phyloP scores from a whole-genome alignment of 345 rosid species.

The Sisymbrium altissimum region DNA sequence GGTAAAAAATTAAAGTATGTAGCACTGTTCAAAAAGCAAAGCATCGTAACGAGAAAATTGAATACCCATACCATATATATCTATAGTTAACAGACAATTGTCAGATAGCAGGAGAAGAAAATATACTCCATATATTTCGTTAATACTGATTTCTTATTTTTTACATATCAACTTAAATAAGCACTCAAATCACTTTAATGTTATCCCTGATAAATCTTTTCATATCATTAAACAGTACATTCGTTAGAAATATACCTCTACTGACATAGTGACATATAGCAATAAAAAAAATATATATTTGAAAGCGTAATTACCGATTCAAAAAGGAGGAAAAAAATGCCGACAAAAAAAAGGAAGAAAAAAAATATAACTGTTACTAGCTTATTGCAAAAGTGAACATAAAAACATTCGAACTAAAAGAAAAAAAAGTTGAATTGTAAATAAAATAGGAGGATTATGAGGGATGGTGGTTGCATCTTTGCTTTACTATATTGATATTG shows the following conservation, averaged over 20 bases:
- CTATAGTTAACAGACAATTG: not conserved
- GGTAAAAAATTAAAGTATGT: not conserved
- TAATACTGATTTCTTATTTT: not conserved
- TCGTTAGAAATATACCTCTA: not conserved
- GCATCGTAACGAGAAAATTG: not conserved
- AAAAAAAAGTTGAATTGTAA: not conserved
- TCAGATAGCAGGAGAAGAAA: not conserved
- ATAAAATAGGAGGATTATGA: not conserved
- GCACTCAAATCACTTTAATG: not conserved
- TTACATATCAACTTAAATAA: not conserved
- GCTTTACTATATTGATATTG: not conserved
- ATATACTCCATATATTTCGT: not conserved
- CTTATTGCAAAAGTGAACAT: not conserved
- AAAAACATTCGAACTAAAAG: not conserved
- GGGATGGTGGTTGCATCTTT: conserved; percentile 9
- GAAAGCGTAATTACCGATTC: not conserved
- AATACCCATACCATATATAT: not conserved
- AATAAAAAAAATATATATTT: not conserved
- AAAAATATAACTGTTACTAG: not conserved
- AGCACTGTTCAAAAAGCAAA: not conserved
- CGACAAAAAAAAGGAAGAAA: not conserved
- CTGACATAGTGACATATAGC: not conserved
- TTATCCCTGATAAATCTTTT: not conserved
- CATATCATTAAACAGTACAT: not conserved
- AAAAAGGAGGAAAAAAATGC: not conserved